Evolutionary conservation across 2,329 filamentous ascomycete genomes (phyloP).

Genomic region (Aureobasidium sp.): DNA sequence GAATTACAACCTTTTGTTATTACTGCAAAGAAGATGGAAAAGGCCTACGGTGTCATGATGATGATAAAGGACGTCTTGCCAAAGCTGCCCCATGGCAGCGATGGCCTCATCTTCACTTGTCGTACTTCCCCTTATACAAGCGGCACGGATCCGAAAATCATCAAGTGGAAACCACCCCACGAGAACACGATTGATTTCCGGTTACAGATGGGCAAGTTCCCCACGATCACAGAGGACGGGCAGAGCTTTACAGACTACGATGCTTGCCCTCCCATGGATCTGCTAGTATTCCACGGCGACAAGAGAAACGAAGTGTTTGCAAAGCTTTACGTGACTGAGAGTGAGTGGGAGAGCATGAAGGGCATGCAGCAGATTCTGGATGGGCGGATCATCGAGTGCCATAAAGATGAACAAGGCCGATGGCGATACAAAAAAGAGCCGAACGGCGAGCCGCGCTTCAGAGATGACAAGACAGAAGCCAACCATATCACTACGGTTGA

Average conservation of each 20-base stretch:
- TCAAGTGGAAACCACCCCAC: constrained; percentile 95
- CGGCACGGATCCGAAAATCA: constrained; percentile 85
- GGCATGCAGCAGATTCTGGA: constrained; percentile 66
- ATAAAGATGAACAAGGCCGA: constrained; percentile 62
- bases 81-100: constrained; percentile 81
- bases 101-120: constrained; percentile 97
- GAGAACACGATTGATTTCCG: constrained; percentile 96
- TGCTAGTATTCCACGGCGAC: constrained; percentile 63
- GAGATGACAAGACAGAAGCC: constrained; percentile 85
- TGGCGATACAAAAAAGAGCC: constrained; percentile 64
- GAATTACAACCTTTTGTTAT: constrained; percentile 69
- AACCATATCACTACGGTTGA: constrained; percentile 81
- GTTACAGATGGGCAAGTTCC: constrained; percentile 66
- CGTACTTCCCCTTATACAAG: constrained; percentile 76
- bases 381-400: constrained; percentile 84
- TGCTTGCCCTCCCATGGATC: constrained; percentile 41
- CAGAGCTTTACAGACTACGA: constrained; percentile 69
- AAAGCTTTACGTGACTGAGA: constrained; percentile 60
- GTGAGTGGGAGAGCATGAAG: constrained; percentile 83
- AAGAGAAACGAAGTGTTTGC: constrained; percentile 59
- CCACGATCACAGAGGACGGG: constrained; percentile 56
- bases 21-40: constrained; percentile 82
- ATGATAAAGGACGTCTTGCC: constrained; percentile 88
- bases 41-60: constrained; percentile 80
- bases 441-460: constrained; percentile 60